Evolutionary conservation across 2,329 filamentous ascomycete genomes (phyloP), one percentile per base, ranked within the genome.

Genomic region (Dactylellina cionopaga): DNA sequence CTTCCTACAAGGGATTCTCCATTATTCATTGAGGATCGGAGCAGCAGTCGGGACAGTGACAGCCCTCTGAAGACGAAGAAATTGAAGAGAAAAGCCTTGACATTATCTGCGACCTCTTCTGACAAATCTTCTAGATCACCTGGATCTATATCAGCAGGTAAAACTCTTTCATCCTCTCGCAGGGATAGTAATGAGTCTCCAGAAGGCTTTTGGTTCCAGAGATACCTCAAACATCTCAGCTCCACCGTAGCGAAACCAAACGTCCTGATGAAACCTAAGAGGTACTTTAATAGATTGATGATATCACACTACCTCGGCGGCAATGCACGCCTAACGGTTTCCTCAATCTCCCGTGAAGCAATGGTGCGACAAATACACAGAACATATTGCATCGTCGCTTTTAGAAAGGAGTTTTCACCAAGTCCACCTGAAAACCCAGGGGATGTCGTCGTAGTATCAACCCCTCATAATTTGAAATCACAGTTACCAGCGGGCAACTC

Each of bases 201-300:
- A n/a, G 47, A 39, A 3, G 52, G 37, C 25, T 70, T 25, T 37
- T 70, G 65, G 65, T 70, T 70, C 29, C 65, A 70, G 24, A 46
- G 47, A 31, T 55, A 55, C 19, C 62, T 19, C 29, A 70, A 70
- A 10, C 5, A 17, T 9, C 24, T 70, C 6, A 7, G 17, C 25
- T 39, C 55, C 5, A 31, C 22, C 15, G 37, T 35, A 1, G 11
- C 9, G 7, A 47, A 33, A 19, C 55, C 56, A 5, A 25, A 41
- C 10, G 56, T 70, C 22, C 35, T 35, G 6, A 15, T 25, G 0
- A 31, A 43, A 7, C 39, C 11, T 1, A 11, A 9, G 17, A 70
- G 17, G 19, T 43, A 2, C 15, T 70, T 70, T n/a, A 44, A 39
- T 5, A 27, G 65, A 9, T 22, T 9, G 2, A 62, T 47, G 54